Evolutionary conservation across 2,329 filamentous ascomycete species (phyloP).

Genomic region (Arthrinium phaeospermum): DNA sequence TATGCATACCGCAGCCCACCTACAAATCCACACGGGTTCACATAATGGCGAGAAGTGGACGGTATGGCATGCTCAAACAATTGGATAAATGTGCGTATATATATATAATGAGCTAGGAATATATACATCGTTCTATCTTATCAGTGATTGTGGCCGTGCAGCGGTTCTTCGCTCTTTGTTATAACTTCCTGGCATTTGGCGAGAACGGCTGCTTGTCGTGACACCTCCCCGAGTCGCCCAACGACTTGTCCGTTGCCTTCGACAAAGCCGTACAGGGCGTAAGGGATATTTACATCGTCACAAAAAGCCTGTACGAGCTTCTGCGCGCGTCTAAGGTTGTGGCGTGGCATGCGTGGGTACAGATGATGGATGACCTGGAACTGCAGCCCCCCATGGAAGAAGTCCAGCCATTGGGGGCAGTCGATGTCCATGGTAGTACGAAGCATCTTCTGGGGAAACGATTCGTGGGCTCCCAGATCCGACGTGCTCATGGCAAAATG

Average conservation of each 20-base stretch:
- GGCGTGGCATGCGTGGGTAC: slow-evolving; percentile 81
- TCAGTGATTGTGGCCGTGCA: slow-evolving; percentile 33
- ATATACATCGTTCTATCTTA: background rate
- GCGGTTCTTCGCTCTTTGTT: slow-evolving; percentile 32
- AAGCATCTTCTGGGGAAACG: slow-evolving; percentile 88
- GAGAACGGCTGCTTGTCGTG: slow-evolving; percentile 77
- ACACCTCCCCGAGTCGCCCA: slow-evolving; percentile 76
- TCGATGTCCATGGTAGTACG: slow-evolving; percentile 94
- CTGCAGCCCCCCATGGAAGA: slow-evolving; percentile 86
- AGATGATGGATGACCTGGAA: slow-evolving; percentile 91
- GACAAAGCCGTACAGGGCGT: slow-evolving; percentile 84
- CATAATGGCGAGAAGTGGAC: background rate
- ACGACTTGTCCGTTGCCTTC: slow-evolving; percentile 85
- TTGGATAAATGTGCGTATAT: no score
- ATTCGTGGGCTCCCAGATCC: slow-evolving; percentile 82
- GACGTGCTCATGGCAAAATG: slow-evolving; percentile 94
- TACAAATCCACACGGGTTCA: background rate
- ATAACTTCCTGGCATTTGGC: slow-evolving; percentile 72
- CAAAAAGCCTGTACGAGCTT: slow-evolving; percentile 82
- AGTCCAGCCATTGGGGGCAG: slow-evolving; percentile 86
- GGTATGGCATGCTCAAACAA: background rate
- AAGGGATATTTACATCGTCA: slow-evolving; percentile 80
- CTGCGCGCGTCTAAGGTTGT: slow-evolving; percentile 80
- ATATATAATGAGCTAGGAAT: background rate
- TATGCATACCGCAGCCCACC: background rate